Evolutionary conservation across 768 basidiomycete species (phyloP), one percentile per base, ranked within the genome.

Genomic region (Lentinula sp.): DNA sequence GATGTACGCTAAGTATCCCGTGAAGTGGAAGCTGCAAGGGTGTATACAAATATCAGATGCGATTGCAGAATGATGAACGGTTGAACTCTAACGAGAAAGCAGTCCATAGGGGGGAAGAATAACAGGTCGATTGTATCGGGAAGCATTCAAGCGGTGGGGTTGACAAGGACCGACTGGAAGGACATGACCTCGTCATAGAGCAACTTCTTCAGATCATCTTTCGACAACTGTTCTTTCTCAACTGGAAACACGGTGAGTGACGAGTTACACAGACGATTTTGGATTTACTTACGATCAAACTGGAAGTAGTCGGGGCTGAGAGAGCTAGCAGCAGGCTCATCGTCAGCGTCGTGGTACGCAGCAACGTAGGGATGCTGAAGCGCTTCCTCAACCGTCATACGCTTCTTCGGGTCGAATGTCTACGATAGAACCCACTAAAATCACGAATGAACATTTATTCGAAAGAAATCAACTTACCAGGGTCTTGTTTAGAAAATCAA

Each of bases 381-480:
- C 15, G 91, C 91, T 68, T 93, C 82, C 66, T 91, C 88, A 23
- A 93, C 90, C 3, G 88, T 87, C 75, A 90, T 78, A 51, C 93
- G 83, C 72, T 90, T 93, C 75, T 87, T 91, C 2, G 92, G 91
- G 68, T 93, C 92, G 70, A 95, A 96, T 1, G 93, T 93, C 84
- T 85, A 62, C 13, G 23, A 34, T 10, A 43, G n/a, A 16, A n/a
- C 6, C 16, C 1, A 34, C 15, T 28, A 43, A 16, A 15, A 28
- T 51, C 34, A 16, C 8, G 15, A 31, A 18, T 31, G 6, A n/a
- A 7, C 42, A 28, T 28, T 5, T 1, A 11, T 35, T 10, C n/a
- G 8, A 15, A 32, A 34, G 32, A 15, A 9, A 2, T 11, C 37
- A 8, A 68, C 76, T 61, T 62, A 86, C 85, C 76, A 95, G 69